phyloP scores from a whole-genome alignment of 306 rosid genomes.

The Carpinus fangiana region DNA sequence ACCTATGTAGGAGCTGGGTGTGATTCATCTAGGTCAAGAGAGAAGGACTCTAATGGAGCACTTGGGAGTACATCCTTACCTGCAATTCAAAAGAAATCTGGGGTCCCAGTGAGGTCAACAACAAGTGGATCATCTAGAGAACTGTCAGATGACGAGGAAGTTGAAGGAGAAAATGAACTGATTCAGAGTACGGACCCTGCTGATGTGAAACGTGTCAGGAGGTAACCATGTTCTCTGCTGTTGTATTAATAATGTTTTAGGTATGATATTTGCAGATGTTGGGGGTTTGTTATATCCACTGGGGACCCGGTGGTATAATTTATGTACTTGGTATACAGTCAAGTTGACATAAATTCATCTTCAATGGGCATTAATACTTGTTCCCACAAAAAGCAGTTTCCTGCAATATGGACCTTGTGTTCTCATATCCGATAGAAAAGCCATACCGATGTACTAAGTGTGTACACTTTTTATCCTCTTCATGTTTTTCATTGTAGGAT shows the following conservation, averaged over 20 bases:
- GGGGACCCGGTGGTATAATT: neutral
- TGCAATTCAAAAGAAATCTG: conserved; percentile 41
- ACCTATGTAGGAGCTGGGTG: conserved; percentile 58
- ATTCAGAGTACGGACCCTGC: conserved; percentile 60
- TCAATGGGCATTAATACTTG: conserved; percentile 15
- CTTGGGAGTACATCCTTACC: conserved; percentile 47
- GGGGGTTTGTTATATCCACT: conserved; percentile 4
- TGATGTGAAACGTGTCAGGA: conserved; percentile 84
- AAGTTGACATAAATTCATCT: neutral
- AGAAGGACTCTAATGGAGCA: conserved; percentile 51
- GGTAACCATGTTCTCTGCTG: conserved; percentile 52
- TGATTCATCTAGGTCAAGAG: conserved; percentile 54
- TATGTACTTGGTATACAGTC: neutral
- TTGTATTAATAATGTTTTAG: conserved; percentile 1
- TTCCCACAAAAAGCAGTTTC: conserved; percentile 15
- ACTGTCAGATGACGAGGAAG: conserved; percentile 78
- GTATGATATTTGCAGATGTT: conserved; percentile 16
- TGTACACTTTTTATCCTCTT: neutral
- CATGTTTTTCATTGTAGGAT: conserved; percentile 9
- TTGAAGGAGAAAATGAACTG: conserved; percentile 74
- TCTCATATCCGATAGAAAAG: conserved; percentile 17
- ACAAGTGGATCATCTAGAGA: conserved; percentile 88
- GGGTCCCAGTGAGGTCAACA: conserved; percentile 39
- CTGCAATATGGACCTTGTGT: conserved; percentile 18
- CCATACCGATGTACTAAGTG: conserved; percentile 7